Evolutionary conservation across 1,284 basidiomycete genomes (phyloP).

Genomic region (Trametes polyzona): DNA sequence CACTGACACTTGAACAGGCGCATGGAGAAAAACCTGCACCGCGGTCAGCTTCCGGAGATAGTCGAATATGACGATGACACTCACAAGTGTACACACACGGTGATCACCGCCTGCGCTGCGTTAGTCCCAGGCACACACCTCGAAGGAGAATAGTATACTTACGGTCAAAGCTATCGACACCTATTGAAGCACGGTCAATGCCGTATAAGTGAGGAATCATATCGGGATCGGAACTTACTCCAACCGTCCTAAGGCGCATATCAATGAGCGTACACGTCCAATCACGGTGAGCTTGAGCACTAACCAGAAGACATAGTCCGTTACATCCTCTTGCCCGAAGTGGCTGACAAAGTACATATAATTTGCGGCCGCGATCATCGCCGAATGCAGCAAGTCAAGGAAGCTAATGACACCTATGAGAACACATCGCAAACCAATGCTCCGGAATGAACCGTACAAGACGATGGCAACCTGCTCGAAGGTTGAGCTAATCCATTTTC

Average conservation of each 20-base stretch:
- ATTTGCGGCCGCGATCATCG: conserved; percentile 26
- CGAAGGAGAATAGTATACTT: neutral
- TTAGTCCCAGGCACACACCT: neutral
- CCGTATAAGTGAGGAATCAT: neutral
- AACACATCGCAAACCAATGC: neutral
- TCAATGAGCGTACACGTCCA: neutral
- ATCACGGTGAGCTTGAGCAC: neutral
- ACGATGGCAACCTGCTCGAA: conserved; percentile 23
- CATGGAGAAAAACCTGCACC: conserved; percentile 25
- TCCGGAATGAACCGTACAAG: conserved; percentile 16
- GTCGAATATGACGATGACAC: neutral
- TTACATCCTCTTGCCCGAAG: conserved; percentile 25
- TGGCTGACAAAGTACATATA: conserved; percentile 28
- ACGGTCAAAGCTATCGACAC: conserved; percentile 28
- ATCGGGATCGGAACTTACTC: conserved; percentile 7
- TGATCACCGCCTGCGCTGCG: conserved; percentile 21
- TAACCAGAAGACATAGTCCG: conserved; percentile 30
- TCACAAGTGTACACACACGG: conserved; percentile 27
- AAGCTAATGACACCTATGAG: conserved; percentile 11
- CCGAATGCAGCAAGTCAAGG: conserved; percentile 30
- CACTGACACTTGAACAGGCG: conserved; percentile 26
- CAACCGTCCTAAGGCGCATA: conserved; percentile 14
- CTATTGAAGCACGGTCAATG: neutral
- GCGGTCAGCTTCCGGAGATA: neutral
- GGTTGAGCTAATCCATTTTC: neutral